Evolutionary conservation across 169 alveolate species (phyloP).

Genomic region (Plasmodium relictum): DNA sequence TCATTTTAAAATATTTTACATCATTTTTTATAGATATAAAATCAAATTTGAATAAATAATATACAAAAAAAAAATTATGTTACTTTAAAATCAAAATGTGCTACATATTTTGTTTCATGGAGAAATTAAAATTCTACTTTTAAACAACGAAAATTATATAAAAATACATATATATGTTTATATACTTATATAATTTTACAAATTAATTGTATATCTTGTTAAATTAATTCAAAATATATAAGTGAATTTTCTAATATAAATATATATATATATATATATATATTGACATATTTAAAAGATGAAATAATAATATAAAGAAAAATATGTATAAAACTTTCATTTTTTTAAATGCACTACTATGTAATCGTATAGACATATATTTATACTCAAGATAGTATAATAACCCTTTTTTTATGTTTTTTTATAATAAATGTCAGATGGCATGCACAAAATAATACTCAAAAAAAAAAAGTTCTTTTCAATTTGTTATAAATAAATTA

Average conservation of each 20-base stretch:
- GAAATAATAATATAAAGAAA: too few species aligned
- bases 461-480: background rate
- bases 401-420: background rate
- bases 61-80: slow-evolving; percentile 1
- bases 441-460: background rate
- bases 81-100: slow-evolving; percentile 8
- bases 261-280: too few species aligned
- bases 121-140: background rate
- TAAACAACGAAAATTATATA: background rate
- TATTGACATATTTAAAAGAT: too few species aligned
- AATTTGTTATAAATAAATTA: too few species aligned
- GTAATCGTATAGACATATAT: too few species aligned
- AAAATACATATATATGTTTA: too few species aligned
- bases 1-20: background rate
- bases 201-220: slow-evolving; percentile 6
- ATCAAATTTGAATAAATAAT: background rate
- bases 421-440: background rate
- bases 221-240: background rate
- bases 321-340: too few species aligned
- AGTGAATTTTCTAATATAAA: too few species aligned
- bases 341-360: too few species aligned
- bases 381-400: too few species aligned
- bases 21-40: background rate
- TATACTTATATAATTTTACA: background rate
- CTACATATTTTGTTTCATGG: background rate